Evolutionary conservation across 2,329 filamentous ascomycete species (phyloP), one percentile per base, ranked within the genome.

Genomic region (Pseudogymnoascus sp.): DNA sequence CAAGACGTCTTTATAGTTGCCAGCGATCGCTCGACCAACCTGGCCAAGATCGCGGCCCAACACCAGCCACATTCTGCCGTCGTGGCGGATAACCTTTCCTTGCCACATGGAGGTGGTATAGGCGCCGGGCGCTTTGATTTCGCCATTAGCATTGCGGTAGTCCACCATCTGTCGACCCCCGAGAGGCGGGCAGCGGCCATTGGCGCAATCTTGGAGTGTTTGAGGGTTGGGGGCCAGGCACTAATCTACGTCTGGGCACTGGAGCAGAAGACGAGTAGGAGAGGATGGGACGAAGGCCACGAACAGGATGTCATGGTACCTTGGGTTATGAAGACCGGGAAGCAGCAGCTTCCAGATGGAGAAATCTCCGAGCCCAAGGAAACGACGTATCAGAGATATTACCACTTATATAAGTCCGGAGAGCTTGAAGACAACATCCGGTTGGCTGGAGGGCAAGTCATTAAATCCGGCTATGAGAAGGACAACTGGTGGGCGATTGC

Each of bases 401-500:
- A 99, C 71, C 94, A 99, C 74, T 77, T 99, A 23, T 99, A 96
- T 73, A 80, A 83, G 59, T 82, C 89, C 70, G 89, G 89, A 13
- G 94, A 99, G 75, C 77, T 99, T 61, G 91, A 96, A 71, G 79
- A 83, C 41, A 89, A 96, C 71, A 82, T 96, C 61, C 71, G 73
- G 57, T 79, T 80, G 13, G 92, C 87, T 18, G 91, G 91, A 15
- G 94, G 92, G 6, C 75, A 74, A 56, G 83, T 96, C 12, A 68
- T 94, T 21, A 85, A 89, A 65, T 84, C 83, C 62, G 94, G 94
- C 33, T 99, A 97, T 74, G 94, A 99, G 71, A 92, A 86, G 76
- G 94, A 97, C 71, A 99, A 99, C 75, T 97, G 94, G 94, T 99
- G 92, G 92, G 90, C 85, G 59, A 85, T 96, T 59, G 70, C 68